A percentile compares a stretch with the other conserved stretches of the same genome.
Conservation (phyloP, 2,329 filamentous ascomycete species). For the Aspergillus sp. region DNA sequence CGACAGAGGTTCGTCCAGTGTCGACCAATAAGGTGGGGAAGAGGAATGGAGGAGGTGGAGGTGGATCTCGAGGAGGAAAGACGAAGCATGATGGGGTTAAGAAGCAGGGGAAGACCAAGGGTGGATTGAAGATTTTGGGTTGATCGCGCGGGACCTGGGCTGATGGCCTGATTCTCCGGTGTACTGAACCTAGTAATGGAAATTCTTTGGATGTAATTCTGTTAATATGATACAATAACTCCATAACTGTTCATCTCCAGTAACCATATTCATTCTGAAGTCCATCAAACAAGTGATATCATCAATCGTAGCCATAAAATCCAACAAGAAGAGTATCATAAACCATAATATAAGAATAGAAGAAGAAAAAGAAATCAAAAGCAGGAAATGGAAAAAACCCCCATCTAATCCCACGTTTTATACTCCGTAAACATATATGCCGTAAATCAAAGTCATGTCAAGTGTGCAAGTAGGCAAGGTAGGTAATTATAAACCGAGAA, state of each 20-base stretch:
- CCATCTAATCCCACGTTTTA: too few relatives aligned
- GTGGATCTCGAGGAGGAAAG: constrained; percentile 30
- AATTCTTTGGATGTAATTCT: not conserved
- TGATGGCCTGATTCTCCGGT: not conserved
- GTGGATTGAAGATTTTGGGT: constrained; percentile 40
- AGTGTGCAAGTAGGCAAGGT: too few relatives aligned
- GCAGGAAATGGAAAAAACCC: too few relatives aligned
- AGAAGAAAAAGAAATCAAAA: too few relatives aligned
- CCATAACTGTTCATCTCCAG: not conserved
- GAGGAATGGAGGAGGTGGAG: constrained; percentile 32
- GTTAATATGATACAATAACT: not conserved
- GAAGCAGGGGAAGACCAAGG: constrained; percentile 43
- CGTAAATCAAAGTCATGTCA: too few relatives aligned
- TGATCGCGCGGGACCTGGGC: constrained; percentile 14
- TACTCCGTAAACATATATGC: too few relatives aligned
- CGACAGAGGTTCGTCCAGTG: constrained; percentile 81
- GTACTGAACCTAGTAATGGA: not conserved
- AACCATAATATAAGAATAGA: too few relatives aligned
- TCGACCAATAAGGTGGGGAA: constrained; percentile 61
- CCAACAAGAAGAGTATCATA: too few relatives aligned
- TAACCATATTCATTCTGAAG: not conserved
- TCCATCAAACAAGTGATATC: not conserved
- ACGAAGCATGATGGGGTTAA: constrained; percentile 41
- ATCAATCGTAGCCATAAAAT: too few relatives aligned
- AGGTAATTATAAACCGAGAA: too few relatives aligned